These are phyloP conservation scores for Naganishia sp. DNA, from an alignment of 1,284 basidiomycete species.

Conservation along the genomic window DNA sequence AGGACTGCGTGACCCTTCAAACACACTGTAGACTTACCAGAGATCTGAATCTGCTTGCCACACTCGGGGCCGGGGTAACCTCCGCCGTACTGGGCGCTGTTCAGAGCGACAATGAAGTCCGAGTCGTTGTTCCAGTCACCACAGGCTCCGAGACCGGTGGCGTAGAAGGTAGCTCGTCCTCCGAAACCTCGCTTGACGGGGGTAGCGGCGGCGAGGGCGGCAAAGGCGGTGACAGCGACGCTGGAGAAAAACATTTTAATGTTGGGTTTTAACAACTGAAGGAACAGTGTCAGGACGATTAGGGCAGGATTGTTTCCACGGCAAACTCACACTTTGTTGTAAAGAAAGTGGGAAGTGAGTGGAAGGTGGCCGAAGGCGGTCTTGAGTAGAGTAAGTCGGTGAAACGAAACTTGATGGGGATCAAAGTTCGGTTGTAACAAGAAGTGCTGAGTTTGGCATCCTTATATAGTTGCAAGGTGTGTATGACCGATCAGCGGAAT, in stretches of 20 bases:
- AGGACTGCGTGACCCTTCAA: constrained; percentile 46
- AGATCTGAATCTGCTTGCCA: constrained; percentile 59
- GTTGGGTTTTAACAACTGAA: constrained; percentile 3
- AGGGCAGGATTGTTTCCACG: too few species aligned
- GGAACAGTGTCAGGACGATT: neutral
- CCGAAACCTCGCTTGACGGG: constrained; percentile 32
- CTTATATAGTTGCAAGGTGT: constrained; percentile 6
- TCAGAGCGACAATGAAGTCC: constrained; percentile 33
- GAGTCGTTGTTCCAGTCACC: constrained; percentile 30
- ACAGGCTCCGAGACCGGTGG: constrained; percentile 34
- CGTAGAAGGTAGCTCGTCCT: constrained; percentile 37
- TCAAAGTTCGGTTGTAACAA: neutral
- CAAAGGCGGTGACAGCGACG: constrained; percentile 23
- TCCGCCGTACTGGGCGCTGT: constrained; percentile 42
- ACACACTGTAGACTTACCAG: constrained; percentile 55
- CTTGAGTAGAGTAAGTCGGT: constrained; percentile 20
- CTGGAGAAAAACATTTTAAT: constrained; percentile 31
- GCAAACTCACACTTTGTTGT: constrained; percentile 7
- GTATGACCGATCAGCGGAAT: neutral
- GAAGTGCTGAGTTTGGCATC: neutral
- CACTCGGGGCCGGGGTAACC: constrained; percentile 55
- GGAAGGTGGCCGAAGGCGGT: constrained; percentile 23
- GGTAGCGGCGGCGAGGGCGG: constrained; percentile 9
- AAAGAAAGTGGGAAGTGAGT: constrained; percentile 23
- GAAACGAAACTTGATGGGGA: constrained; percentile 24